phyloP scores from a whole-genome alignment of 2,329 filamentous ascomycete genomes.

The Xylariaceae sp. region DNA sequence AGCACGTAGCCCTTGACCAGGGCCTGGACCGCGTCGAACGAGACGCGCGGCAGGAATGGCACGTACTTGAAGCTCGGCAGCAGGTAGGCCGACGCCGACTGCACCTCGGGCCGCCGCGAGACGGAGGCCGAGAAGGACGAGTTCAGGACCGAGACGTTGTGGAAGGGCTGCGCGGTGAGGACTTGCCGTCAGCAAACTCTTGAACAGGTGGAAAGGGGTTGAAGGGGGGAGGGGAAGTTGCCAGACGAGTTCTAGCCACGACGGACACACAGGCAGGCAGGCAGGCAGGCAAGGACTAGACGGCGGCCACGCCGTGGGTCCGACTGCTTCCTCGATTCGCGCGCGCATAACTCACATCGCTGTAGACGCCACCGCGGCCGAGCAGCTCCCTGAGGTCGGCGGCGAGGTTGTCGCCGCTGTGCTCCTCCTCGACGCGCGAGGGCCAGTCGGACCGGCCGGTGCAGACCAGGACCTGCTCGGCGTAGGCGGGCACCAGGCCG shows the following conservation, averaged over 20 bases:
- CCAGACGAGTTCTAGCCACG: too few relatives aligned
- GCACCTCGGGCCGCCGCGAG: constrained; percentile 36
- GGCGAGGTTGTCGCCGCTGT: constrained; percentile 56
- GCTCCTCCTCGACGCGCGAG: constrained; percentile 78
- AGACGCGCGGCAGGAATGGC: constrained; percentile 58
- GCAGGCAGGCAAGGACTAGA: too few relatives aligned
- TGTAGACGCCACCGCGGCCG: constrained; percentile 57
- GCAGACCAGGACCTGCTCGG: constrained; percentile 76
- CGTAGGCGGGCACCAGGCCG: constrained; percentile 70
- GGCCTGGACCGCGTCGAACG: constrained; percentile 46
- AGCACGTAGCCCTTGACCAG: constrained; percentile 60
- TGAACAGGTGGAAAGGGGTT: too few relatives aligned
- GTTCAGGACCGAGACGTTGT: constrained; percentile 70
- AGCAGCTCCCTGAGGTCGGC: constrained; percentile 65
- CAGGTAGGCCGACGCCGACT: constrained; percentile 62
- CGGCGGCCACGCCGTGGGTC: too few relatives aligned
- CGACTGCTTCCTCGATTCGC: too few relatives aligned
- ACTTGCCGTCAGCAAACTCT: constrained; percentile 28
- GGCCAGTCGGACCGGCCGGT: constrained; percentile 76
- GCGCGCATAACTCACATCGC: constrained; percentile 48
- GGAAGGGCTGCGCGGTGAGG: constrained; percentile 59
- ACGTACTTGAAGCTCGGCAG: constrained; percentile 81
- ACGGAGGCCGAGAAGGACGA: constrained; percentile 61
- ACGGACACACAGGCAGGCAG: too few relatives aligned
- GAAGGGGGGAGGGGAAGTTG: too few relatives aligned